Conservation (phyloP, 495 filamentous ascomycete genomes). For the Lasiosphaeris hirsuta region DNA sequence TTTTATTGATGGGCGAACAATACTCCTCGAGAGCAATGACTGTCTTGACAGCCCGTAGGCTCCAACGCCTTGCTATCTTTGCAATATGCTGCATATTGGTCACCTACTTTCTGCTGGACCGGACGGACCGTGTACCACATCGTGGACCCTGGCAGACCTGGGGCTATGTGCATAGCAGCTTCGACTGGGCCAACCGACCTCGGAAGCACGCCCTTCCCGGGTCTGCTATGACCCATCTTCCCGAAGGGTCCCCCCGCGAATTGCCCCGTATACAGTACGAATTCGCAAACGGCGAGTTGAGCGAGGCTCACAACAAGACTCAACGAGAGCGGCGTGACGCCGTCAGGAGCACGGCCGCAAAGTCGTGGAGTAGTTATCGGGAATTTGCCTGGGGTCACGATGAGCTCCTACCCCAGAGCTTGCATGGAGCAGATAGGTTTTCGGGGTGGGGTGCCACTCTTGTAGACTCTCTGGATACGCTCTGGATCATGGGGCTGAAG, state of each 20-base stretch:
- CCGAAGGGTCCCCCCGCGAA: slow-evolving; percentile 30
- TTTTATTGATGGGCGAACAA: slow-evolving; percentile 6
- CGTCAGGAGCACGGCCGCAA: slow-evolving; percentile 64
- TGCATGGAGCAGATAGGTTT: slow-evolving; percentile 59
- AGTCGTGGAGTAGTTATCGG: slow-evolving; percentile 74
- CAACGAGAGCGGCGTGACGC: slow-evolving; percentile 27
- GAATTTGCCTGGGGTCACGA: slow-evolving; percentile 71
- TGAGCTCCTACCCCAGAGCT: slow-evolving; percentile 65
- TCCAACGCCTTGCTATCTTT: slow-evolving; percentile 24
- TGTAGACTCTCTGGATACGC: slow-evolving; percentile 78
- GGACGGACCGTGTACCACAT: not conserved
- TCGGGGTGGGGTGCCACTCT: slow-evolving; percentile 85
- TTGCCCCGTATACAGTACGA: slow-evolving; percentile 41
- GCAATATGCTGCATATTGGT: slow-evolving; percentile 19
- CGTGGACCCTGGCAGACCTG: not conserved
- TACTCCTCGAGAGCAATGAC: slow-evolving; percentile 29
- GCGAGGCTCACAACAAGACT: slow-evolving; percentile 26
- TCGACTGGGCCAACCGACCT: slow-evolving; percentile 41
- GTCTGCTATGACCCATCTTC: slow-evolving; percentile 28
- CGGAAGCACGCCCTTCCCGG: slow-evolving; percentile 34
- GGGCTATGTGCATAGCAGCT: slow-evolving; percentile 30
- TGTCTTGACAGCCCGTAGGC: slow-evolving; percentile 19
- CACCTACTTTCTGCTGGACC: slow-evolving; percentile 17
- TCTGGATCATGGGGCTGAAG: slow-evolving; percentile 88
- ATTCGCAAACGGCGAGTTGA: slow-evolving; percentile 34